Conservation (phyloP, 805 yeast species). For the Candida piceae region DNA sequence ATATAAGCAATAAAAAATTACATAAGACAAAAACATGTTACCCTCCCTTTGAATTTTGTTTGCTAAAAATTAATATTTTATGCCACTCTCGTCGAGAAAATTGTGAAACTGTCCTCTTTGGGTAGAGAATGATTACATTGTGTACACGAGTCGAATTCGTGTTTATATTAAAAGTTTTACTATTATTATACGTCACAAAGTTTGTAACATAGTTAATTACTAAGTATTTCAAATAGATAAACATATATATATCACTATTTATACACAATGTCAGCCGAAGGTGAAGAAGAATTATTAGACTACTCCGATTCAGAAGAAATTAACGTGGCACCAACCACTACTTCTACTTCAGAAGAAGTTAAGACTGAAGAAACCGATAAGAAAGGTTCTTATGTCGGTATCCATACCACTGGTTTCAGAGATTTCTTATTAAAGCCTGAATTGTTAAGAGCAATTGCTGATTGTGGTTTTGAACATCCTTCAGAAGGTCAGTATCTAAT, state of each 20-base stretch:
- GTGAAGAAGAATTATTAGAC: slow-evolving; percentile 98
- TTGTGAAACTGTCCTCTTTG: too few relatives aligned
- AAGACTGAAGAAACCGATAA: slow-evolving; percentile 64
- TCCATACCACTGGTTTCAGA: slow-evolving; percentile 97
- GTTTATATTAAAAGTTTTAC: too few relatives aligned
- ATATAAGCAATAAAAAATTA: too few relatives aligned
- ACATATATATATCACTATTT: background rate
- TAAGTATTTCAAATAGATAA: too few relatives aligned
- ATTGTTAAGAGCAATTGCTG: slow-evolving; percentile 93
- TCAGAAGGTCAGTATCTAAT: slow-evolving; percentile 78
- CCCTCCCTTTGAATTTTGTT: too few relatives aligned
- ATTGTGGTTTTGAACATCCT: slow-evolving; percentile 99
- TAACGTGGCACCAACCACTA: slow-evolving; percentile 58
- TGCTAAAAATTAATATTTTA: too few relatives aligned
- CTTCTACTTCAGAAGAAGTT: slow-evolving; percentile 37
- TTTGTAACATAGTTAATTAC: too few relatives aligned
- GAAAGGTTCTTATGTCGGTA: slow-evolving; percentile 97
- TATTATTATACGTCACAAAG: too few relatives aligned
- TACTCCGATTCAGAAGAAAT: slow-evolving; percentile 98
- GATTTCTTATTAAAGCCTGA: slow-evolving; percentile 97
- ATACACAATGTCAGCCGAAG: slow-evolving; percentile 77
- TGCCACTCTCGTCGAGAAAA: too few relatives aligned
- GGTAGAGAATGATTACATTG: too few relatives aligned
- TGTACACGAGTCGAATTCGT: too few relatives aligned
- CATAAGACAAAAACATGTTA: too few relatives aligned